phyloP scores from a whole-genome alignment of 1,284 basidiomycete genomes.

The Boletus semigastroideus region DNA sequence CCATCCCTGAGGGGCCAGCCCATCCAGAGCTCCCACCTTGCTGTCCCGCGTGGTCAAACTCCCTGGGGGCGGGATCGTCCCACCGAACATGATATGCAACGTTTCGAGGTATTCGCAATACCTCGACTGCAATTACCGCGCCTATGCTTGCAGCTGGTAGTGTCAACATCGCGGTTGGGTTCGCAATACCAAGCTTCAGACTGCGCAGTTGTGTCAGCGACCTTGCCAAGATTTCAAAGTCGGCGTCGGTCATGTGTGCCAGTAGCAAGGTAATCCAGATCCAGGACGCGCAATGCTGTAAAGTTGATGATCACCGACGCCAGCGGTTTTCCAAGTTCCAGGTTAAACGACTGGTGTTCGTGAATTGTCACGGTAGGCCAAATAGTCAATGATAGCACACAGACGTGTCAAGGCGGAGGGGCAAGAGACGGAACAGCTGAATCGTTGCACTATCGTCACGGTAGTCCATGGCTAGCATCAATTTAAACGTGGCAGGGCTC shows the following conservation, averaged over 20 bases:
- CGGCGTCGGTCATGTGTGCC: not conserved
- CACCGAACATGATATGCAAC: constrained; percentile 19
- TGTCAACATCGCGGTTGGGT: too few relatives aligned
- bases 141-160: constrained; percentile 9
- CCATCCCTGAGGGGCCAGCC: constrained; percentile 1
- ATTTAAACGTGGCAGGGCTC: constrained; percentile 5
- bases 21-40: not conserved
- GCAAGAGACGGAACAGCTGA: constrained; percentile 7
- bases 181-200: constrained; percentile 18
- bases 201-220: constrained; percentile 8
- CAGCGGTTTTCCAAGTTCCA: not conserved
- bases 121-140: constrained; percentile 13
- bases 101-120: constrained; percentile 14
- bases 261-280: constrained; percentile 12
- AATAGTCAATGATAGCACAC: constrained; percentile 8
- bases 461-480: constrained; percentile 4
- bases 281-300: constrained; percentile 10
- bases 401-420: constrained; percentile 7
- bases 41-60: not conserved
- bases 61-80: constrained; percentile 3
- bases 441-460: not conserved
- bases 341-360: too few relatives aligned
- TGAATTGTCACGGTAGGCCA: too few relatives aligned
- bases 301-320: constrained; percentile 11
- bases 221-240: constrained; percentile 8